Base-by-base conservation (phyloP, 2,329 filamentous ascomycete species). In the Corynespora cassiicola region DNA sequence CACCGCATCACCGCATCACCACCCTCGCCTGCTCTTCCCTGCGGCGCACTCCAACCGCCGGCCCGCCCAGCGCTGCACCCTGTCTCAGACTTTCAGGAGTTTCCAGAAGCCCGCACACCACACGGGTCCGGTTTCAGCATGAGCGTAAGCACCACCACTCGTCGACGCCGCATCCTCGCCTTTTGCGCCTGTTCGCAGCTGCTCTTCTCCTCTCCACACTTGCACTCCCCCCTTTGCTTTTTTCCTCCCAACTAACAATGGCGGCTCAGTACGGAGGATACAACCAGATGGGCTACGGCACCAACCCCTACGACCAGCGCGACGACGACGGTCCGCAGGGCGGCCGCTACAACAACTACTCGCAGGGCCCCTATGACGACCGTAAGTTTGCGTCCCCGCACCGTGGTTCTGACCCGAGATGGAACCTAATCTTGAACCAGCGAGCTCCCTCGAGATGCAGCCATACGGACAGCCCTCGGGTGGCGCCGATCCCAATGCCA, bases 371-470 rank as follows among this genome's bases (percentile, higher is more conserved):
- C 42, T 65, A 66, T 32, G 62, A 65, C 36, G 52, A 62, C 26
- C 41, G 56, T 64, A 59, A 25, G 51, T 55, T 31, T 36, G 41
- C 63, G 65, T 46, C 56, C 53, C 22, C 56, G 61, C n/a, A n/a
- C n/a, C n/a, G n/a, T n/a, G n/a, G n/a, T n/a, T n/a, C n/a, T n/a
- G n/a, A n/a, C n/a, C 23, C 22, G 20, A 10, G 3, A 31, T 26
- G 10, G 2, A 19, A 3, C 10, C 24, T 32, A 41, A 30, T 38
- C 21, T 6, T 20, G 24, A 7, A 25, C 14, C 53, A 65, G 63
- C 51, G 32, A 40, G 36, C 57, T 77, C 80, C 55, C 82, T 89
- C 54, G 87, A 91, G 71, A 87, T 90, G 85, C 80, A 81, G 30
- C 78, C 85, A 9, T 77, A 88, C 48, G 31, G 55, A 31, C 46